phyloP scores from a whole-genome alignment of 2,329 filamentous ascomycete genomes.

The Neurospora crassa region DNA sequence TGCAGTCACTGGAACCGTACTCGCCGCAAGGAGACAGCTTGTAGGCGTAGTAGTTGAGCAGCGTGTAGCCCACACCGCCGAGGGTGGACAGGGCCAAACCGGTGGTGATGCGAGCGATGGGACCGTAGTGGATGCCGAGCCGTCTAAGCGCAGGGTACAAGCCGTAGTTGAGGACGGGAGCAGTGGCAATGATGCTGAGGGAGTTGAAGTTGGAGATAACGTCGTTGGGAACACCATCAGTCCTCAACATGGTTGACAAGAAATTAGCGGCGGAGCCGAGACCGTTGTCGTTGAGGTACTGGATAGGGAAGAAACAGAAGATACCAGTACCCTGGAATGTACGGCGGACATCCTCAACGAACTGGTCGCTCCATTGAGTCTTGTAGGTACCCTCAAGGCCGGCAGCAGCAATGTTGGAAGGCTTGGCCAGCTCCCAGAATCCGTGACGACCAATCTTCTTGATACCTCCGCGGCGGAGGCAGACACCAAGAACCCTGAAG shows the following conservation, averaged over 20 bases:
- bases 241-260: slow-evolving; percentile 37
- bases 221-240: slow-evolving; percentile 41
- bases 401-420: slow-evolving; percentile 37
- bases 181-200: slow-evolving; percentile 35
- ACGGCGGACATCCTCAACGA: slow-evolving; percentile 56
- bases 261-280: slow-evolving; percentile 39
- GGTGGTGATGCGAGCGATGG: slow-evolving; percentile 38
- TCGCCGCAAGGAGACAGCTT: slow-evolving; percentile 31
- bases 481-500: slow-evolving; percentile 30
- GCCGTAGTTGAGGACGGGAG: slow-evolving; percentile 37
- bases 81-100: slow-evolving; percentile 40
- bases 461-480: slow-evolving; percentile 30
- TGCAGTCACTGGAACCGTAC: slow-evolving; percentile 29
- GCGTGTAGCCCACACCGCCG: slow-evolving; percentile 32
- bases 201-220: slow-evolving; percentile 41
- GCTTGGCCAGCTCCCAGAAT: slow-evolving; percentile 53
- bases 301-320: slow-evolving; percentile 40
- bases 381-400: slow-evolving; percentile 23
- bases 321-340: slow-evolving; percentile 53
- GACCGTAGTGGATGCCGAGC: slow-evolving; percentile 34
- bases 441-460: slow-evolving; percentile 29
- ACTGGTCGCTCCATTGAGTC: slow-evolving; percentile 52
- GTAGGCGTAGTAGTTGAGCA: slow-evolving; percentile 34
- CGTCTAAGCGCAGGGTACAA: slow-evolving; percentile 36
- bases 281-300: slow-evolving; percentile 37